These are phyloP conservation scores for Naganishia sp. DNA, from an alignment of 1,284 basidiomycete species.

Conservation along the genomic window DNA sequence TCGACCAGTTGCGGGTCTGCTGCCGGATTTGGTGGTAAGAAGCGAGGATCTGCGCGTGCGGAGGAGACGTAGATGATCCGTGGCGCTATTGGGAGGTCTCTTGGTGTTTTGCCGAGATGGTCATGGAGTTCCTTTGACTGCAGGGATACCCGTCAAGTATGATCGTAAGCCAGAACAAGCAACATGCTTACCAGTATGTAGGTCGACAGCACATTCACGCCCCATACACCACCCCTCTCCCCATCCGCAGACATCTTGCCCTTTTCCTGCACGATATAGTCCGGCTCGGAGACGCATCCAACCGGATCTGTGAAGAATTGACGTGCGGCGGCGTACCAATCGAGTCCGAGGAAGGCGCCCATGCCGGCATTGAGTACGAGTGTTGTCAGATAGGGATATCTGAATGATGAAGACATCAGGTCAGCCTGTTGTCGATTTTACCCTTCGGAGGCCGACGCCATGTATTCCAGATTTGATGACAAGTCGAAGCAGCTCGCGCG, in stretches of 20 bases:
- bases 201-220: conserved; percentile 81
- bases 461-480: neutral
- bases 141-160: conserved; percentile 6
- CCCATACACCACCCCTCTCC: conserved; percentile 77
- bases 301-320: conserved; percentile 62
- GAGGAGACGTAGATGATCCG: conserved; percentile 82
- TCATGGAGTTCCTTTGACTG: conserved; percentile 49
- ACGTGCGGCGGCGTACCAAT: conserved; percentile 59
- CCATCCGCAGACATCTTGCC: conserved; percentile 67
- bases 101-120: conserved; percentile 46
- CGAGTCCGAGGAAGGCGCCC: conserved; percentile 64
- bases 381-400: conserved; percentile 79
- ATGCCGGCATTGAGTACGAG: conserved; percentile 81
- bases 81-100: conserved; percentile 54
- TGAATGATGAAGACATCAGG: conserved; percentile 44
- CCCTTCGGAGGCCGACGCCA: neutral
- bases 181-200: conserved; percentile 68
- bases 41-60: conserved; percentile 62
- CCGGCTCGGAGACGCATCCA: conserved; percentile 61
- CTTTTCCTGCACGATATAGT: conserved; percentile 63
- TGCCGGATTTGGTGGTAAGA: conserved; percentile 57
- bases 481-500: no score
- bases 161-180: neutral
- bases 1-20: conserved; percentile 71
- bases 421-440: conserved; percentile 9